phyloP scores from a whole-genome alignment of 768 basidiomycete genomes.

The Gyrodon lividus region DNA sequence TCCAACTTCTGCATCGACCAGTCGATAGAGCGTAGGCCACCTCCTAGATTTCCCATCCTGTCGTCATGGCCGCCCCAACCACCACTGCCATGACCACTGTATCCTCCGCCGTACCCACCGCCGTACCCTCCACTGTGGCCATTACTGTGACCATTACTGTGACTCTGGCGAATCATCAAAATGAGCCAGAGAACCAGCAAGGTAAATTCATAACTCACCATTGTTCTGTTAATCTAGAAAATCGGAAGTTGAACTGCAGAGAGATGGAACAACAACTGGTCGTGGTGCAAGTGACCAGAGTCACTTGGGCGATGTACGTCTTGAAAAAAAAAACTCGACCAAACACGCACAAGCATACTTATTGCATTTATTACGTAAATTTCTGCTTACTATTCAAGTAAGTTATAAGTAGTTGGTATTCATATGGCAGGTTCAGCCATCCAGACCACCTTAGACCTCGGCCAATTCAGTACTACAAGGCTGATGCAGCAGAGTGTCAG shows the following conservation, averaged over 20 bases:
- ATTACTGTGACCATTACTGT: conserved; percentile 36
- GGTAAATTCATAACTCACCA: conserved; percentile 12
- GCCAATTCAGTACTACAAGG: no score
- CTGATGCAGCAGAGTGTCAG: not conserved
- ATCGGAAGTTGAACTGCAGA: not conserved
- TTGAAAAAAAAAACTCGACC: conserved; percentile 17
- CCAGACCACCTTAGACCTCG: no score
- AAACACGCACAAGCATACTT: conserved; percentile 9
- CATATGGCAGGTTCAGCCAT: no score
- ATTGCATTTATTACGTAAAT: not conserved
- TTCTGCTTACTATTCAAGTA: no score
- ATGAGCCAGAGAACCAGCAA: not conserved
- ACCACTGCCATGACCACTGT: conserved; percentile 29
- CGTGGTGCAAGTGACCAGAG: conserved; percentile 28
- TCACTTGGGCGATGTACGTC: no score
- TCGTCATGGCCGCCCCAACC: conserved; percentile 47
- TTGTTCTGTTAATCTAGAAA: conserved; percentile 9
- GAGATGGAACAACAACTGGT: conserved; percentile 8
- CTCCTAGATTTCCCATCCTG: conserved; percentile 79
- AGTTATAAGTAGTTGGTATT: no score
- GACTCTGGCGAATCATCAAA: conserved; percentile 19
- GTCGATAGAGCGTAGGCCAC: conserved; percentile 79
- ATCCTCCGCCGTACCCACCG: conserved; percentile 28
- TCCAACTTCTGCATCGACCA: conserved; percentile 75
- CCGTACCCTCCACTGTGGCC: conserved; percentile 34